Conservation (phyloP, 2,329 filamentous ascomycete species). For the Monilinia fructicola region DNA sequence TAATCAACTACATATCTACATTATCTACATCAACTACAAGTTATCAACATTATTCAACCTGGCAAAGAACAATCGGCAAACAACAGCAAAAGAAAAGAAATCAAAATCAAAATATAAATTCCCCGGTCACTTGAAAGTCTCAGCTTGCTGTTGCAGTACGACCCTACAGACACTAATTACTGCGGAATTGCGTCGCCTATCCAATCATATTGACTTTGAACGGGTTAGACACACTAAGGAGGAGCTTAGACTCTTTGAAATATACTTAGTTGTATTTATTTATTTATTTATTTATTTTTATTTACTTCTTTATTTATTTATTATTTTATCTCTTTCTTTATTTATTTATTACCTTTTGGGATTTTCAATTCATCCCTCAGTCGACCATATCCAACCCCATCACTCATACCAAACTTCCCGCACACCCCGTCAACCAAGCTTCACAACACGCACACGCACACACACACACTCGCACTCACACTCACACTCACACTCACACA, state of each 20-base stretch:
- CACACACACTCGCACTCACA: not conserved
- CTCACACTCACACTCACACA: not conserved
- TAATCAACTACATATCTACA: not conserved
- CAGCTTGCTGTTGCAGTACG: constrained; percentile 12
- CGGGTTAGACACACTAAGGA: constrained; percentile 14
- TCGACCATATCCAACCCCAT: not conserved
- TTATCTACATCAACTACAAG: not conserved
- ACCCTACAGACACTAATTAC: constrained; percentile 4
- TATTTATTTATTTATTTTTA: too few species aligned
- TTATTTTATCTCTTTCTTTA: not conserved
- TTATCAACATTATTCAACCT: not conserved
- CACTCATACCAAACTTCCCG: constrained; percentile 10
- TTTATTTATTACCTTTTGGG: not conserved
- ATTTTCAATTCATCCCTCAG: constrained; percentile 18
- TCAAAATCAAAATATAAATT: not conserved
- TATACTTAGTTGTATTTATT: too few species aligned
- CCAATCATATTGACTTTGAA: constrained; percentile 5
- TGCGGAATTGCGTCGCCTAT: constrained; percentile 4
- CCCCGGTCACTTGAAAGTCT: constrained; percentile 13
- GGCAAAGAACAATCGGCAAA: not conserved
- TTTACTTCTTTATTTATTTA: constrained; percentile 3
- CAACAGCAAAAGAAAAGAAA: not conserved
- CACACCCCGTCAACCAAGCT: constrained; percentile 16
- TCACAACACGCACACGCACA: constrained; percentile 3
- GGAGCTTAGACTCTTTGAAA: constrained; percentile 12